Evolutionary conservation across 306 rosid genomes (phyloP).

Genomic region (Vachellia pachyceras): DNA sequence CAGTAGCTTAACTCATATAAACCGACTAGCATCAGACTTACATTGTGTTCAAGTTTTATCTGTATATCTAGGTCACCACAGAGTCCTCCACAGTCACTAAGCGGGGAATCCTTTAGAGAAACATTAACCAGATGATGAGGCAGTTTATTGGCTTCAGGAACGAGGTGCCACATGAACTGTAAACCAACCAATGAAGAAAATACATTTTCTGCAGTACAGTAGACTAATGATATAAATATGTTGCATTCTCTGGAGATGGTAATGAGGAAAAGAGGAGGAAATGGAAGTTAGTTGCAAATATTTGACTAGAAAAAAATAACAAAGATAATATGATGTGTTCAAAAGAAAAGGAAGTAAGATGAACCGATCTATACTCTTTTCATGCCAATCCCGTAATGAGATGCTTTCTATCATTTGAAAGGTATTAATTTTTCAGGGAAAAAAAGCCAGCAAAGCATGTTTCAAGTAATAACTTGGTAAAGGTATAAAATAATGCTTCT

Average conservation of each 20-base stretch:
- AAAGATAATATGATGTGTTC: conserved; percentile 17
- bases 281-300: background rate
- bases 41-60: conserved; percentile 86
- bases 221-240: conserved; percentile 34
- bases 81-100: conserved; percentile 90
- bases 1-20: conserved; percentile 40
- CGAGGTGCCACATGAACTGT: conserved; percentile 82
- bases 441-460: conserved; percentile 16
- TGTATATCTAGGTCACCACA: conserved; percentile 90
- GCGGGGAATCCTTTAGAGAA: conserved; percentile 90
- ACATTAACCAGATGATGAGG: conserved; percentile 84
- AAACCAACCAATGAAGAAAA: conserved; percentile 95
- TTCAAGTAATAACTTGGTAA: conserved; percentile 22
- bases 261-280: conserved; percentile 19
- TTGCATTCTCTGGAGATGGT: conserved; percentile 20
- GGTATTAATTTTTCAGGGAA: conserved; percentile 25
- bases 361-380: conserved; percentile 5
- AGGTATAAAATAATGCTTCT: background rate
- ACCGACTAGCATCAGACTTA: conserved; percentile 54
- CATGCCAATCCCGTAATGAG: conserved; percentile 12
- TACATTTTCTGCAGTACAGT: conserved; percentile 77
- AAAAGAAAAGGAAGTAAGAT: conserved; percentile 11
- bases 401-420: conserved; percentile 18
- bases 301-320: conserved; percentile 24
- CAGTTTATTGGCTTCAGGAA: conserved; percentile 58